Conservation (phyloP, 495 filamentous ascomycete genomes). For the Penicillium waksmanii region DNA sequence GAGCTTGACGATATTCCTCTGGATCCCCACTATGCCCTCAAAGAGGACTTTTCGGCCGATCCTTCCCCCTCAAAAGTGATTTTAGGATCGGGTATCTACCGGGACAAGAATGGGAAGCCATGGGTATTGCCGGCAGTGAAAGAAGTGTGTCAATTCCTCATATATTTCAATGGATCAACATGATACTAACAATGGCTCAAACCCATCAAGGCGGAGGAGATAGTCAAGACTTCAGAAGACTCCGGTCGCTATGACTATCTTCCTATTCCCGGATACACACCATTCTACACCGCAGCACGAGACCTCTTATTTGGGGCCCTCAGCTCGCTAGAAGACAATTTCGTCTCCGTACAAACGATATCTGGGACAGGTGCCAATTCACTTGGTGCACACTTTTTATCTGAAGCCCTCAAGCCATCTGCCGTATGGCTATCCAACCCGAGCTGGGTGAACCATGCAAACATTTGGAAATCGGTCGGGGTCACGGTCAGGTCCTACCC, state of each 20-base stretch:
- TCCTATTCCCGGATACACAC: conserved; percentile 6
- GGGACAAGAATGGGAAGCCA: conserved; percentile 6
- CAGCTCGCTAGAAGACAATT: not conserved
- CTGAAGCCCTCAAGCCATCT: conserved; percentile 2
- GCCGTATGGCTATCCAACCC: conserved; percentile 14
- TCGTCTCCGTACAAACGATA: conserved; percentile 10
- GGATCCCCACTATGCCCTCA: conserved; percentile 11
- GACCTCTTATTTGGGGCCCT: conserved; percentile 5
- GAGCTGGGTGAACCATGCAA: conserved; percentile 15
- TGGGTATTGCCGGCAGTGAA: conserved; percentile 4
- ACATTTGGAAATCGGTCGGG: conserved; percentile 2
- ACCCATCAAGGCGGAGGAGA: not conserved
- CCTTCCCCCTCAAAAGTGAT: conserved; percentile 3
- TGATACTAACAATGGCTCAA: not conserved
- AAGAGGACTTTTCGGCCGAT: conserved; percentile 8
- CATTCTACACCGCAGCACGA: conserved; percentile 9
- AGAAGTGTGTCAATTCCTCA: conserved; percentile 3
- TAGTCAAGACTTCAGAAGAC: not conserved
- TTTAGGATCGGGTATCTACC: conserved; percentile 12
- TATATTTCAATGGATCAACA: not conserved
- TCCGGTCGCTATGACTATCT: conserved; percentile 3
- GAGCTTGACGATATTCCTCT: conserved; percentile 6
- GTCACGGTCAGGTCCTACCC: conserved; percentile 10
- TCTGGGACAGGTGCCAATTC: conserved; percentile 12
- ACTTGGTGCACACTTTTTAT: conserved; percentile 9